Base-by-base conservation (phyloP, 148 eudicot genomes). In the Camellia sinensis region DNA sequence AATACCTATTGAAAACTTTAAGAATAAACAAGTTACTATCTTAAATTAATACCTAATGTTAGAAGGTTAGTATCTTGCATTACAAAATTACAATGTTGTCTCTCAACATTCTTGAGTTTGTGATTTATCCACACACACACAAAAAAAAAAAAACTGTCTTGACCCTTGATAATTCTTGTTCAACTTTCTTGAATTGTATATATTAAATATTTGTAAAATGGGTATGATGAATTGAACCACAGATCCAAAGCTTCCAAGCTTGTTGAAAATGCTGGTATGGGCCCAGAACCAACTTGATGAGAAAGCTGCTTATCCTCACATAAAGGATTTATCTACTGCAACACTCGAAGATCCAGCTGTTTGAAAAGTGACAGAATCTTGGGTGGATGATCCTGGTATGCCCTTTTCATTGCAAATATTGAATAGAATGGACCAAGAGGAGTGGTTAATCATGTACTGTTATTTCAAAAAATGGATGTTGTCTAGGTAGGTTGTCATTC, bases 211-310 rank as follows among this genome's bases (percentile, higher is more conserved):
- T 78, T 45, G 18, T 77, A 40, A 66, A 4, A 4, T 40, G 41
- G 22, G 60, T 68, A 3, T 67, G 76, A 52, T 41, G 29, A 66
- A 62, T n/a, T 84, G 76, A 60, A 76, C 71, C 59, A 75, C 91
- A 95, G 99, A 93, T 81, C 99, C 97, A 9, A 93, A 90, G 87
- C 97, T 93, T 76, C 94, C 97, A 10, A 88, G 92, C 73, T 85
- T 95, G 83, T 82, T 95, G 80, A 95, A 92, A 84, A 93, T 93
- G 97, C 89, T 95, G 78, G 48, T 92, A 82, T 93, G 97, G 94
- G 94, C 90, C 48, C 99, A 93, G 79, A 89, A 92, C 80, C 91
- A 92, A 83, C 97, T 95, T 17, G 97, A 93, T 70, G 94, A 89
- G 82, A 93, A 93, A 79, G 93, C 94, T 53, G 82, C 82, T 71